A percentile compares a stretch with the other conserved stretches of the same genome.
Evolutionary conservation across 768 basidiomycete species (phyloP).

Genomic region (Lactifluus piperatus): DNA sequence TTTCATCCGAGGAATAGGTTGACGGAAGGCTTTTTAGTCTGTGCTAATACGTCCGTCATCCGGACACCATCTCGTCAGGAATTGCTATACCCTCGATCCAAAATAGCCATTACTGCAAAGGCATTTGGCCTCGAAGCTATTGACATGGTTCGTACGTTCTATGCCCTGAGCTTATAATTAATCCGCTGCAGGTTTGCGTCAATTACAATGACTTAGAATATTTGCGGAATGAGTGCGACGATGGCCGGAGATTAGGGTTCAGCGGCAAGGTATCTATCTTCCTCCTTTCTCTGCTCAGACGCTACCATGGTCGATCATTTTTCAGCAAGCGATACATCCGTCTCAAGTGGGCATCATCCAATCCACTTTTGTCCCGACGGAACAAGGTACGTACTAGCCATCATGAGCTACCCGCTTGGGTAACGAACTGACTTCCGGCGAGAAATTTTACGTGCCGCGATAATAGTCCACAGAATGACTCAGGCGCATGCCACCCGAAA

Average conservation of each 20-base stretch:
- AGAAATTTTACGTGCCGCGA: slow-evolving; percentile 74
- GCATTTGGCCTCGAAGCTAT: slow-evolving; percentile 79
- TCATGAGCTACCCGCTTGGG: background rate
- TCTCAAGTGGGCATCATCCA: slow-evolving; percentile 73
- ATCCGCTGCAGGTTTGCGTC: slow-evolving; percentile 59
- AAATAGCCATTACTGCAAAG: slow-evolving; percentile 73
- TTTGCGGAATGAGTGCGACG: slow-evolving; percentile 65
- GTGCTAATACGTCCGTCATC: slow-evolving; percentile 79
- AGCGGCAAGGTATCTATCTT: slow-evolving; percentile 67
- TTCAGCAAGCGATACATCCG: slow-evolving; percentile 92
- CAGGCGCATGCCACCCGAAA: slow-evolving; percentile 39
- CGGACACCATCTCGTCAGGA: slow-evolving; percentile 69
- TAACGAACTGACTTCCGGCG: slow-evolving; percentile 1
- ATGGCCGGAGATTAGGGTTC: slow-evolving; percentile 78
- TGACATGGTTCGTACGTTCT: slow-evolving; percentile 57
- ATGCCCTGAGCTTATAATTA: background rate
- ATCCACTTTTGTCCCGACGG: slow-evolving; percentile 66
- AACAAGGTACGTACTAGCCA: slow-evolving; percentile 40
- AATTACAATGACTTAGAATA: slow-evolving; percentile 69
- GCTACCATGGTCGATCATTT: background rate
- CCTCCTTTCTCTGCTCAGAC: background rate
- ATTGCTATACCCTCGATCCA: slow-evolving; percentile 75
- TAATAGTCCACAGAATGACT: slow-evolving; percentile 61
- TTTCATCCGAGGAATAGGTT: background rate
- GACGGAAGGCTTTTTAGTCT: slow-evolving; percentile 42